A percentile compares a stretch with the other conserved stretches of the same genome.
These are phyloP conservation scores for Leccinum subgranulosum DNA, from an alignment of 768 basidiomycete species.

Conservation along the genomic window DNA sequence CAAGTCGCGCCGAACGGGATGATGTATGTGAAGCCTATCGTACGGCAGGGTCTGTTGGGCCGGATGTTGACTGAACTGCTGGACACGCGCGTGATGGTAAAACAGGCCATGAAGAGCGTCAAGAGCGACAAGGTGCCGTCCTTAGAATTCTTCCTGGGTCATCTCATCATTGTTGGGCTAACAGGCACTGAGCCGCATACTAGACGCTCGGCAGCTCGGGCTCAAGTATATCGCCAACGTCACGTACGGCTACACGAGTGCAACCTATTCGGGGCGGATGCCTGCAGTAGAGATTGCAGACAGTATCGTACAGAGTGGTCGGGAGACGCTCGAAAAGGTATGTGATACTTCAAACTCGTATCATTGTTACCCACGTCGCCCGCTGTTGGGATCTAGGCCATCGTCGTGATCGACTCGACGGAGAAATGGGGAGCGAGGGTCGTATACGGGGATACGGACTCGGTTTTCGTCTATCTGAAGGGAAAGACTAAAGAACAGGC, in stretches of 20 bases:
- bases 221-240: slow-evolving; percentile 94
- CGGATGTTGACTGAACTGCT: slow-evolving; percentile 92
- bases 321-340: slow-evolving; percentile 94
- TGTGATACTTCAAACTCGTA: slow-evolving; percentile 3
- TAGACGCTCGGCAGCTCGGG: slow-evolving; percentile 90
- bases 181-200: slow-evolving; percentile 68
- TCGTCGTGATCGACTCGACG: slow-evolving; percentile 69
- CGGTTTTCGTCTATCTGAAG: slow-evolving; percentile 85
- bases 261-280: slow-evolving; percentile 95
- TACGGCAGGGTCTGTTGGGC: slow-evolving; percentile 80
- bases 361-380: not conserved
- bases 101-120: slow-evolving; percentile 87
- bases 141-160: too few species aligned
- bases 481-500: slow-evolving; percentile 93
- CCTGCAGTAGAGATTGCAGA: slow-evolving; percentile 98
- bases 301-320: slow-evolving; percentile 93
- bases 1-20: slow-evolving; percentile 94
- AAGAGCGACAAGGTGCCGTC: slow-evolving; percentile 66
- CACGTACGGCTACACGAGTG: slow-evolving; percentile 95
- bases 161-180: not conserved
- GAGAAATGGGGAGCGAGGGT: slow-evolving; percentile 88
- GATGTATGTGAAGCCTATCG: slow-evolving; percentile 82
- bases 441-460: slow-evolving; percentile 98
- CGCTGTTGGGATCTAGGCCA: slow-evolving; percentile 53
- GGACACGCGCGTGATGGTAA: slow-evolving; percentile 97